Evolutionary conservation across 306 rosid genomes (phyloP).

Genomic region (Acmispon strigosus): DNA sequence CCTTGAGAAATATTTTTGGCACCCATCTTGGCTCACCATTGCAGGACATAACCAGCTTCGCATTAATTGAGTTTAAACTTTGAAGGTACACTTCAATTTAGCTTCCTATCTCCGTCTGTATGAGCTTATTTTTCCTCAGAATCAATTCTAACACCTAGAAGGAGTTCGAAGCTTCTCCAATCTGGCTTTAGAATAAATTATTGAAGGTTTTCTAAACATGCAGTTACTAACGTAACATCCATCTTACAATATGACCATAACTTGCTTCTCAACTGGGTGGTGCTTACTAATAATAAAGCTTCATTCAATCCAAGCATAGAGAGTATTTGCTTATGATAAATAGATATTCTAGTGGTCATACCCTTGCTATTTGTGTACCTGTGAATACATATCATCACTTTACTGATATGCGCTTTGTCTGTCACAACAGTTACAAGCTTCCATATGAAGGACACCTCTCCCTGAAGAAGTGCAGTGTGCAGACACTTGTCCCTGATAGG

Average conservation of each 20-base stretch:
- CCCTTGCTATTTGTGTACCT: not conserved
- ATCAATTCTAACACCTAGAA: too few relatives aligned
- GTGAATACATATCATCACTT: not conserved
- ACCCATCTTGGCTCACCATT: constrained; percentile 7
- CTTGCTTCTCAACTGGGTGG: not conserved
- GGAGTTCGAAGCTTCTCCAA: too few relatives aligned
- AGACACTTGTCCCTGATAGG: not conserved
- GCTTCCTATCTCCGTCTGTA: not conserved
- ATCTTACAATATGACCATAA: not conserved
- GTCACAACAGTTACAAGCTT: not conserved
- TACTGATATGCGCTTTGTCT: not conserved
- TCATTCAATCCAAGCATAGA: not conserved
- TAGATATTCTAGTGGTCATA: not conserved
- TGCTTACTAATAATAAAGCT: not conserved
- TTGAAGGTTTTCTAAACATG: too few relatives aligned
- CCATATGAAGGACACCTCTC: not conserved
- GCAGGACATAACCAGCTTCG: not conserved
- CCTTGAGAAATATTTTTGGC: constrained; percentile 23
- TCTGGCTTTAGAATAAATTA: too few relatives aligned
- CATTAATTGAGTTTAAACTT: not conserved
- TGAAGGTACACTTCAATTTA: constrained; percentile 1
- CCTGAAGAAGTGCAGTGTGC: constrained; percentile 5
- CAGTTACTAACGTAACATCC: not conserved
- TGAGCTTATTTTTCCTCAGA: too few relatives aligned
- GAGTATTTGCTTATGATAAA: not conserved